Base-by-base conservation (phyloP, 768 basidiomycete genomes). In the Panellus pusillus region DNA sequence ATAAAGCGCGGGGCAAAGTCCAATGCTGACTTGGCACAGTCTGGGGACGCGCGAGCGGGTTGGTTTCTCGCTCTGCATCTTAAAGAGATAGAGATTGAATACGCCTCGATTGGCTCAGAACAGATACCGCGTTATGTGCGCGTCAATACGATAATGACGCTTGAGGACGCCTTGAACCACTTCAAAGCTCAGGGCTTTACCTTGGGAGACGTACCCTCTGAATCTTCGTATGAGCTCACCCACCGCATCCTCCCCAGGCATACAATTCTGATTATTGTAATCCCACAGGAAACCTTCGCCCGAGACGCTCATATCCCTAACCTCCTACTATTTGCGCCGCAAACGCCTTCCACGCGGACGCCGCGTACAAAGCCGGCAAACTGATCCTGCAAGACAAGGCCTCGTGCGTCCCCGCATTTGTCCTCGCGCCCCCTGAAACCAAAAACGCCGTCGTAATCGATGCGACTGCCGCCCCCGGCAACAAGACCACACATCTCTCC, bases 351-450 rank as follows among this genome's bases (percentile, higher is more conserved):
- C 83, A 83, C n/a, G 79, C 82, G 29, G 85, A 93, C 57, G 70
- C 78, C 3, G 78, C 84, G 18, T 97, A 94, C 70, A 76, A 75
- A 59, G 72, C 80, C 29, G 93, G 94, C 24, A 90, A 86, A 54
- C 73, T 98, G 31, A 95, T 99, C 55, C 73, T 98, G 6, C 97
- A 99, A 70, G 97, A 99, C 70, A 98, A 98, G 67, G 96, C 97
- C 17, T 96, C 93, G 51, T 99, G 97, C 71, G 93, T 99, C 68
- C 93, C 97, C 15, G 93, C 96, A 0, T 74, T 84, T 53, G 81
- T 98, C 7, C 82, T 99, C n/a, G 79, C 84, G 18, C 89, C 91
- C 39, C 87, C 86, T 11, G 70, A 75, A 2, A 68, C 64, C 17
- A 75, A 81, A 18, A 67, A 76, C 38, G 70, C 73, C 49, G 74